Percentiles rank a stretch among this genome's conserved stretches.
These are phyloP conservation scores for Thelephora terrestris DNA, from an alignment of 1,284 basidiomycete genomes.

Conservation along the genomic window DNA sequence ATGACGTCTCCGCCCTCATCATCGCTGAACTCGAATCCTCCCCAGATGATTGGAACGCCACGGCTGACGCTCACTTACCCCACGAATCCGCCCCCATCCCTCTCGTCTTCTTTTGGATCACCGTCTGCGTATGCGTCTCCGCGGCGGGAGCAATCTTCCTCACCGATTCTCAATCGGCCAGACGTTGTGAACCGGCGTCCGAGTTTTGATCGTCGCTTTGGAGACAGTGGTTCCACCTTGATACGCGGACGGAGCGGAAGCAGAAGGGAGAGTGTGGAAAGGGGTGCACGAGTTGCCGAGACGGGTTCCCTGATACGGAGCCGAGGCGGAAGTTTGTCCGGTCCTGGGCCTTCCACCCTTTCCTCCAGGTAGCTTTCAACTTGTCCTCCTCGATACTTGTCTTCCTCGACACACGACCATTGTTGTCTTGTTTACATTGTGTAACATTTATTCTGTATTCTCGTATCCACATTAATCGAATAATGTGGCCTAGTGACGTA, in stretches of 20 bases:
- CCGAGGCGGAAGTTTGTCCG: not conserved
- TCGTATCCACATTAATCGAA: too few species aligned
- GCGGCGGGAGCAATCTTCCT: slow-evolving; percentile 15
- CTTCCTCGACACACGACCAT: too few species aligned
- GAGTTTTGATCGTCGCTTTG: not conserved
- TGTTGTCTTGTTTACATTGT: too few species aligned
- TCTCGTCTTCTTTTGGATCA: slow-evolving; percentile 64
- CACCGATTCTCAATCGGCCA: not conserved
- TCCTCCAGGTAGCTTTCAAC: too few species aligned
- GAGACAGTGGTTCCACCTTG: not conserved
- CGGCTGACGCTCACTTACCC: slow-evolving; percentile 13
- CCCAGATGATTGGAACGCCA: not conserved
- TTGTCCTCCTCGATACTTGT: too few species aligned
- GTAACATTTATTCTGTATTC: too few species aligned
- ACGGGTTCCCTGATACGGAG: not conserved
- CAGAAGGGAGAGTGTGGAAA: slow-evolving; percentile 47
- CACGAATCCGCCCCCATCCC: slow-evolving; percentile 52
- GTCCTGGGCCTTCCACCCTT: not conserved
- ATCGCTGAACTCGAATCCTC: not conserved
- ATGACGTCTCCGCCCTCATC: not conserved
- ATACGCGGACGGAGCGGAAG: slow-evolving; percentile 22
- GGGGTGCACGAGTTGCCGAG: slow-evolving; percentile 55
- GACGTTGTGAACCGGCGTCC: not conserved
- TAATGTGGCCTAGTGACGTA: too few species aligned
- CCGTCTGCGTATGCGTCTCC: slow-evolving; percentile 60